Evolutionary conservation across 306 rosid species (phyloP).

Genomic region (Castanospermum australe): DNA sequence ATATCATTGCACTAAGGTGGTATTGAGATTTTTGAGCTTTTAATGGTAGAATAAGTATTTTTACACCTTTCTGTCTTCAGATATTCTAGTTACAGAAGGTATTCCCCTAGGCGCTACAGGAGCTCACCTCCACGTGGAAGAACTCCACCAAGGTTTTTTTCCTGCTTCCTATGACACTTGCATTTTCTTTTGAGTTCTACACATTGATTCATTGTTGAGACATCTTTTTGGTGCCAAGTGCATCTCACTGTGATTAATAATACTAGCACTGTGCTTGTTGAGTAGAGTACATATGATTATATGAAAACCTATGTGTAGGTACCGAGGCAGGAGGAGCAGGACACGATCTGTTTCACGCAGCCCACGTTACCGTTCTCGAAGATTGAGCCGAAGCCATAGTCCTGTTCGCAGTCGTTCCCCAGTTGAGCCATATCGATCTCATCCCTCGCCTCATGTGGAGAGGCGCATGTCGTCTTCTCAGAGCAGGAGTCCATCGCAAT

Average conservation of each 20-base stretch:
- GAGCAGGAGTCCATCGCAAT: constrained; percentile 63
- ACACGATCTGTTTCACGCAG: constrained; percentile 77
- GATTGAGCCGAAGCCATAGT: constrained; percentile 61
- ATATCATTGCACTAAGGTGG: not conserved
- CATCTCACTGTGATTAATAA: not conserved
- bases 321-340: constrained; percentile 85
- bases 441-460: constrained; percentile 50
- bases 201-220: not conserved
- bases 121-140: constrained; percentile 87
- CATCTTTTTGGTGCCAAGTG: not conserved
- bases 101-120: constrained; percentile 88
- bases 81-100: constrained; percentile 77
- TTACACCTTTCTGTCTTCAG: constrained; percentile 35
- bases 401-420: constrained; percentile 68
- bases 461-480: constrained; percentile 51
- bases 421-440: constrained; percentile 47
- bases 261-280: not conserved
- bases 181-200: not conserved
- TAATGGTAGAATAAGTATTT: not conserved
- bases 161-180: not conserved
- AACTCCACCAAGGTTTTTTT: constrained; percentile 73
- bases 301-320: constrained; percentile 46
- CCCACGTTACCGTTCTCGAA: constrained; percentile 66
- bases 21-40: not conserved
- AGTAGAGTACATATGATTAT: not conserved